Conservation (phyloP, 352 stramenopile genomes). For the Phytophthora idaei region DNA sequence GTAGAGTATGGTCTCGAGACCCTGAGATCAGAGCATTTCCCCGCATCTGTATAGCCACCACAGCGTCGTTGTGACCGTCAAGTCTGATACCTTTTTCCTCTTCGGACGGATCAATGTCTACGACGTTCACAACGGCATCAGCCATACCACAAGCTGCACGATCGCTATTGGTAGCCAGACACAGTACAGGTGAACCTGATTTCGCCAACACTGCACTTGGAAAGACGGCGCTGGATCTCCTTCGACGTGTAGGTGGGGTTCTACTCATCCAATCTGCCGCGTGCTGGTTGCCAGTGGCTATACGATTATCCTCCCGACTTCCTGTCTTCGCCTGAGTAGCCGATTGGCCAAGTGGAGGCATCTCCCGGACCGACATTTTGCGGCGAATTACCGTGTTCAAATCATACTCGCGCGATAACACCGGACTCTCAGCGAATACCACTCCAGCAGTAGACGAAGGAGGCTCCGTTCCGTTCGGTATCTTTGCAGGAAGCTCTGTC, state of each 20-base stretch:
- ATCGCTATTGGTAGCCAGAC: slow-evolving; percentile 52
- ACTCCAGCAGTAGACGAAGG: slow-evolving; percentile 11
- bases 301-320: not conserved
- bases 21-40: slow-evolving; percentile 71
- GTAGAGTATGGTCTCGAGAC: slow-evolving; percentile 73
- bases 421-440: slow-evolving; percentile 39
- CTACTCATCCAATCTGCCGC: slow-evolving; percentile 31
- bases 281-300: slow-evolving; percentile 15
- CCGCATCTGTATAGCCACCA: slow-evolving; percentile 63
- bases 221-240: slow-evolving; percentile 32
- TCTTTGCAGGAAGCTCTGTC: not conserved
- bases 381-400: slow-evolving; percentile 79
- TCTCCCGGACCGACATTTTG: slow-evolving; percentile 74
- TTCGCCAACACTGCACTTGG: slow-evolving; percentile 30
- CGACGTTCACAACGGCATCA: slow-evolving; percentile 46
- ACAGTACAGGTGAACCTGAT: slow-evolving; percentile 50
- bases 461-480: not conserved
- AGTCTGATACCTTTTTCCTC: slow-evolving; percentile 48
- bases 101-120: slow-evolving; percentile 41
- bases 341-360: slow-evolving; percentile 8
- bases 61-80: slow-evolving; percentile 61
- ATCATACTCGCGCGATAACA: slow-evolving; percentile 68
- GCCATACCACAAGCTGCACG: slow-evolving; percentile 60
- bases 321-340: slow-evolving; percentile 1
- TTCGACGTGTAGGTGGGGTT: slow-evolving; percentile 30